Evolutionary conservation across 176 grass and related monocot species (phyloP), one percentile per base, ranked within the genome.

Genomic region (Musa troglodytarum): DNA sequence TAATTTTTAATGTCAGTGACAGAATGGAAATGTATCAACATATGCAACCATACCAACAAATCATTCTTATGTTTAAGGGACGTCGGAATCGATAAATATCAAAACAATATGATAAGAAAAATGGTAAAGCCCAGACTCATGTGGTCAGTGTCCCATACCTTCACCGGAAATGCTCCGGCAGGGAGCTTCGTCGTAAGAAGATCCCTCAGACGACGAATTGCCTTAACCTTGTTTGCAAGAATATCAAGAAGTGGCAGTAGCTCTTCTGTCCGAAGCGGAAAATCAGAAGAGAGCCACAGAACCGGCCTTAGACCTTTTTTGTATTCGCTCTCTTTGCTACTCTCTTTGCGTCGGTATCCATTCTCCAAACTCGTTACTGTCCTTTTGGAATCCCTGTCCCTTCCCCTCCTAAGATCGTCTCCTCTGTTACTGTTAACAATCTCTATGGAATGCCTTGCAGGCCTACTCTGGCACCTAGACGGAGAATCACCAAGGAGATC

Each of bases 191-290:
- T 96, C 49, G 89, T 86, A 79, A 96, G 89, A 43, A 96, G 83
- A 77, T 96, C 92, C 81, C 92, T 92, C 72, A 96, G 82, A 61
- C 92, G 89, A 61, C 89, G 87, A 54, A 96, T 96, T 10, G 92
- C 92, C 79, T 96, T 96, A 70, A 96, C 92, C 69, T 96, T 96
- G 87, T 92, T 96, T 7, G 92, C 92, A 83, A 96, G 90, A 88
- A 96, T 92, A 65, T 96, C 92, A 85, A 96, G 90, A 26, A 96
- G 81, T 9, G 92, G 92, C 72, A 96, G 77, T 52, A 96, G 81
- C 76, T 96, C 92, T 65, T 96, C 92, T 3, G 92, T 96, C 53
- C 73, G 81, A 75, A 96, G 87, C 53, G 92, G 92, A 75, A 96
- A 96, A 73, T 89, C 86, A 25, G 89, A 85, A 23, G 89, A 89